A percentile compares a stretch with the other conserved stretches of the same genome.
Conservation (phyloP, 2,329 filamentous ascomycete genomes). For the Neopestalotiopsis rosae region DNA sequence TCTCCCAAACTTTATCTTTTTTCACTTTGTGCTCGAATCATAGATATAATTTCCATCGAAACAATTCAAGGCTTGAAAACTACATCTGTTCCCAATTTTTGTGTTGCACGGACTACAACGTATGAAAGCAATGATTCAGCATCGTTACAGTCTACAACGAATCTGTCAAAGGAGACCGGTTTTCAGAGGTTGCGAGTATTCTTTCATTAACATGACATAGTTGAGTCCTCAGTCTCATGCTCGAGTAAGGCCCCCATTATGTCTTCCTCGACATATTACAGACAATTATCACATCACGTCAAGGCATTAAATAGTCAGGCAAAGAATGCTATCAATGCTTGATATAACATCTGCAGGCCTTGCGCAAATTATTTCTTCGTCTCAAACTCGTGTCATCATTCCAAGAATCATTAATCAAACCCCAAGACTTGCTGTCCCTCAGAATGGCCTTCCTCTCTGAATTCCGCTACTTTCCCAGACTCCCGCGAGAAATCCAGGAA, state of each 20-base stretch:
- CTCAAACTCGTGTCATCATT: too few relatives aligned
- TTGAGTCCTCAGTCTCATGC: background rate
- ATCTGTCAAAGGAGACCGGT: background rate
- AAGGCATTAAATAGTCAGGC: background rate
- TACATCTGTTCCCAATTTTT: too few relatives aligned
- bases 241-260: background rate
- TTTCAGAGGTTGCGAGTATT: background rate
- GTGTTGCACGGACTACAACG: too few relatives aligned
- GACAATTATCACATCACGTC: background rate
- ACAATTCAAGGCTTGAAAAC: too few relatives aligned
- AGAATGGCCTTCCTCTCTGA: background rate
- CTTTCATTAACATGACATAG: background rate
- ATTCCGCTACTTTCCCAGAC: slow-evolving; percentile 13
- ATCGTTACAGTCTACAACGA: background rate
- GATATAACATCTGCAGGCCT: too few relatives aligned
- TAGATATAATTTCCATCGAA: too few relatives aligned
- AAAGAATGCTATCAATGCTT: too few relatives aligned
- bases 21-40: too few relatives aligned
- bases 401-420: background rate
- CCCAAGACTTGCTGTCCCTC: background rate
- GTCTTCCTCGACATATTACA: background rate
- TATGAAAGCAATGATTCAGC: too few relatives aligned
- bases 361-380: too few relatives aligned
- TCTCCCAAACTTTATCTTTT: too few relatives aligned
- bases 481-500: slow-evolving; percentile 14